Conservation (phyloP, 371 early-diverging fungal genomes). For the Nematocida minor region DNA sequence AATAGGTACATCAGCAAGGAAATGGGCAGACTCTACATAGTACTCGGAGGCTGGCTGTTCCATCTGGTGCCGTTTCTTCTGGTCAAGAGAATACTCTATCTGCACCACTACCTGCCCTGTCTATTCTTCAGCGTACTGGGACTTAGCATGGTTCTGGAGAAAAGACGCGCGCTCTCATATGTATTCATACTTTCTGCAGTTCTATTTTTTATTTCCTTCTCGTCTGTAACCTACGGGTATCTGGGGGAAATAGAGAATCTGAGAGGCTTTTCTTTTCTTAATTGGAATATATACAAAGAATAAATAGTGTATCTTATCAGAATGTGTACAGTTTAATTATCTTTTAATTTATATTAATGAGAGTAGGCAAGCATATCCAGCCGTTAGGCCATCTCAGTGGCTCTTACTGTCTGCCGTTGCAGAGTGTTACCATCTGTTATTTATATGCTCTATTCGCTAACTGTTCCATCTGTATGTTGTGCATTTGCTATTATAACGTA, state of each 20-base stretch:
- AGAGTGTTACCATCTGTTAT: no score
- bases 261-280: background rate
- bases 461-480: no score
- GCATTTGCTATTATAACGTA: no score
- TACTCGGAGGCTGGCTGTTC: slow-evolving; percentile 73
- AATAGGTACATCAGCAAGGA: slow-evolving; percentile 26
- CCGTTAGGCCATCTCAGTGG: no score
- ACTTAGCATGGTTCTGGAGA: background rate
- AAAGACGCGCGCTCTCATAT: background rate
- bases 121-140: slow-evolving; percentile 75
- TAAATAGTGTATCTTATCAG: no score
- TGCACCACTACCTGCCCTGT: slow-evolving; percentile 84
- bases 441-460: no score
- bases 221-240: slow-evolving; percentile 34
- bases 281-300: slow-evolving; percentile 35
- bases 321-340: no score
- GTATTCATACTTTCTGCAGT: background rate
- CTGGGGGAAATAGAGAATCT: background rate
- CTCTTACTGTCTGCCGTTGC: no score
- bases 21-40: slow-evolving; percentile 60
- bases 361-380: no score
- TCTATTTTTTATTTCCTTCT: slow-evolving; percentile 13
- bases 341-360: no score
- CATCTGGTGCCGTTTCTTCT: slow-evolving; percentile 88
- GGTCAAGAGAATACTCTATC: slow-evolving; percentile 82